Conservation (phyloP, 495 filamentous ascomycete genomes). For the Penicillium canariense region DNA sequence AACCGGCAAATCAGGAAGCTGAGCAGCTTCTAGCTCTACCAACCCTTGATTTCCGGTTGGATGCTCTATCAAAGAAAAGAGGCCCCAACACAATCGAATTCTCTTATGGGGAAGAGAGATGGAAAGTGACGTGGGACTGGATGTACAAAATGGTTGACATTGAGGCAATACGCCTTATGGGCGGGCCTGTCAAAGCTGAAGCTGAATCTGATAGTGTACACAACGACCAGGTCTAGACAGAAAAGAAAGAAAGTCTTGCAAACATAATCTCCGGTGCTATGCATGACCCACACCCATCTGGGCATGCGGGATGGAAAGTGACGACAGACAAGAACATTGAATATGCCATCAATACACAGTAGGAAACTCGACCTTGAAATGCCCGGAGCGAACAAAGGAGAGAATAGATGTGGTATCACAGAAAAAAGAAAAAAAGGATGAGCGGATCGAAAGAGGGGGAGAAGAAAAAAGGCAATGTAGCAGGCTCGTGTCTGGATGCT, state of each 20-base stretch:
- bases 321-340: constrained; percentile 22
- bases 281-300: constrained; percentile 22
- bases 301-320: constrained; percentile 10
- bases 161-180: constrained; percentile 36
- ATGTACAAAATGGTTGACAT: constrained; percentile 45
- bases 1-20: constrained; percentile 1
- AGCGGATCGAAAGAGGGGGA: constrained; percentile 8
- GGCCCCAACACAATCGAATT: constrained; percentile 11
- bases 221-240: constrained; percentile 19
- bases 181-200: constrained; percentile 19
- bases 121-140: constrained; percentile 41
- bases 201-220: constrained; percentile 30
- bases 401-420: constrained; percentile 21
- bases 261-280: constrained; percentile 29
- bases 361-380: constrained; percentile 15
- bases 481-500: too few species aligned
- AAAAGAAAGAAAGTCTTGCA: constrained; percentile 21
- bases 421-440: constrained; percentile 14
- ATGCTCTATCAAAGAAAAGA: background rate
- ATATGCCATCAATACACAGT: constrained; percentile 18
- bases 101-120: constrained; percentile 8
- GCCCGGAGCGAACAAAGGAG: constrained; percentile 10
- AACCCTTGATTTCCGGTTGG: constrained; percentile 26
- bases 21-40: constrained; percentile 32
- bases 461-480: constrained; percentile 1